These are phyloP conservation scores for Paspalum vaginatum DNA, from an alignment of 176 grass and related monocot species.

Conservation along the genomic window DNA sequence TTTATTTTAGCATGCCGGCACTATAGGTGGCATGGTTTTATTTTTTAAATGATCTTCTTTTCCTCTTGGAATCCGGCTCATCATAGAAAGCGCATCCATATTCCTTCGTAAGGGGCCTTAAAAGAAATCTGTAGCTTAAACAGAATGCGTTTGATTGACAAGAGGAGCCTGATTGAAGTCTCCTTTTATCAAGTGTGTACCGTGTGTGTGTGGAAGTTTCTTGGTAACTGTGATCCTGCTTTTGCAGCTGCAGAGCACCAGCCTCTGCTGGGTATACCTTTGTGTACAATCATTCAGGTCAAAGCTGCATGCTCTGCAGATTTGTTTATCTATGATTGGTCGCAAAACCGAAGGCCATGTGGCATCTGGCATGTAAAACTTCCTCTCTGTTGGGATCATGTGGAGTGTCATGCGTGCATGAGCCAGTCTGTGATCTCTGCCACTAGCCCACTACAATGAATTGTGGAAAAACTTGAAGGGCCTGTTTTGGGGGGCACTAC, in stretches of 20 bases:
- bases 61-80: background rate
- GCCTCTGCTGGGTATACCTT: slow-evolving; percentile 36
- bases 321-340: slow-evolving; percentile 34
- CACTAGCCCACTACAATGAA: background rate
- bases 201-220: slow-evolving; percentile 15
- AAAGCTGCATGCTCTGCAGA: slow-evolving; percentile 33
- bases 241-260: slow-evolving; percentile 39
- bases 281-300: slow-evolving; percentile 51
- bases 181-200: slow-evolving; percentile 6
- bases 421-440: background rate
- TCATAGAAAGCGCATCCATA: slow-evolving; percentile 14
- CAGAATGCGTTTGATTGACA: slow-evolving; percentile 17
- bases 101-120: slow-evolving; percentile 17
- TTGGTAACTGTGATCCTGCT: slow-evolving; percentile 26
- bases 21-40: slow-evolving; percentile 11
- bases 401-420: background rate
- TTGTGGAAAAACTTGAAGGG: background rate
- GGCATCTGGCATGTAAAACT: background rate
- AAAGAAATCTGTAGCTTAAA: background rate
- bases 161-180: slow-evolving; percentile 31
- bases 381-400: slow-evolving; percentile 23
- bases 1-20: background rate
- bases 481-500: no score
- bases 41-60: slow-evolving; percentile 4
- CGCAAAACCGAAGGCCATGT: slow-evolving; percentile 16